phyloP scores from a whole-genome alignment of 352 stramenopile species.

The Thraustochytrium sp. region DNA sequence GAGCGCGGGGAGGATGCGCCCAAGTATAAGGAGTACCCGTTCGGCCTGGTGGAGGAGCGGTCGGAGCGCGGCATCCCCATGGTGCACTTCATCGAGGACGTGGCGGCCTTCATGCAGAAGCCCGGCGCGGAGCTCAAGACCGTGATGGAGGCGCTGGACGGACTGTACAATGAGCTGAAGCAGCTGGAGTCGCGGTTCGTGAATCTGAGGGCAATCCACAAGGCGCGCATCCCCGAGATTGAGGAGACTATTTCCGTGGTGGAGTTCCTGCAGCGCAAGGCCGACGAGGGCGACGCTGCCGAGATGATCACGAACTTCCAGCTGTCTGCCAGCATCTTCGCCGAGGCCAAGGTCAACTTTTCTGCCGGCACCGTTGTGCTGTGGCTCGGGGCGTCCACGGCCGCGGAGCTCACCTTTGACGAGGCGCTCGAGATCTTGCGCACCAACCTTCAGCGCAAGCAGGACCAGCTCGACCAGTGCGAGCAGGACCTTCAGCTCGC shows the following conservation, averaged over 20 bases:
- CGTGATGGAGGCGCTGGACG: slow-evolving; percentile 40
- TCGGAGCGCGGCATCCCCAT: slow-evolving; percentile 35
- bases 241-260: slow-evolving; percentile 75
- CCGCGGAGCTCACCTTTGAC: slow-evolving; percentile 95
- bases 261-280: slow-evolving; percentile 67
- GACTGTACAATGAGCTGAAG: slow-evolving; percentile 70
- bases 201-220: slow-evolving; percentile 56
- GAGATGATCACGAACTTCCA: slow-evolving; percentile 82
- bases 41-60: not conserved
- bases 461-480: slow-evolving; percentile 56
- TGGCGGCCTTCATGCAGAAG: slow-evolving; percentile 32
- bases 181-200: slow-evolving; percentile 77
- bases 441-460: slow-evolving; percentile 63
- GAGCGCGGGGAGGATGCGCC: too few relatives aligned
- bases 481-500: slow-evolving; percentile 82
- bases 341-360: slow-evolving; percentile 82
- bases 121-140: slow-evolving; percentile 17
- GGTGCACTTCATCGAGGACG: slow-evolving; percentile 45
- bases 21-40: slow-evolving; percentile 22
- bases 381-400: slow-evolving; percentile 94
- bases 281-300: slow-evolving; percentile 62
- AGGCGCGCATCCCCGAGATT: slow-evolving; percentile 71
- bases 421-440: slow-evolving; percentile 82
- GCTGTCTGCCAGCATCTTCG: slow-evolving; percentile 88
- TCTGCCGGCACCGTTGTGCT: slow-evolving; percentile 85